Percentiles rank a stretch among this genome's conserved stretches.
phyloP scores from a whole-genome alignment of 177 flowering plant species.

The Vitis hybrid region DNA sequence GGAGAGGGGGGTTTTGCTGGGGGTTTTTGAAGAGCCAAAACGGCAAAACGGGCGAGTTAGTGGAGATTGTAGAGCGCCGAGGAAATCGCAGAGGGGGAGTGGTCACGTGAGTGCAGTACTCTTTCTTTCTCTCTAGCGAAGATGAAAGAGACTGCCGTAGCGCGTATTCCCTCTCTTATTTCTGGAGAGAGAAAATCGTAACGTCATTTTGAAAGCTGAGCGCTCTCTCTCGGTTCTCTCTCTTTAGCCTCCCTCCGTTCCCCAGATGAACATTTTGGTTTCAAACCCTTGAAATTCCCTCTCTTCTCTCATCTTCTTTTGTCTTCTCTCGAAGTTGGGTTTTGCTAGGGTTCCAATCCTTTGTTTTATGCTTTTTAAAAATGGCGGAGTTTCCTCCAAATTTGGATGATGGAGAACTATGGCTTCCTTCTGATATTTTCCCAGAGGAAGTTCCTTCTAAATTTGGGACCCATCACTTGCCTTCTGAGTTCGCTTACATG shows the following conservation, averaged over 20 bases:
- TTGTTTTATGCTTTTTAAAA: background rate
- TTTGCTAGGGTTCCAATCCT: background rate
- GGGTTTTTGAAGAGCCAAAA: too few species aligned
- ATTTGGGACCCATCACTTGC: background rate
- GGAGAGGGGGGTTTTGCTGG: conserved; percentile 1
- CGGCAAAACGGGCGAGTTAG: too few species aligned
- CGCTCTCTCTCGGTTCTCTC: background rate
- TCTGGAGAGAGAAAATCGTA: conserved; percentile 1
- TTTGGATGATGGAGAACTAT: conserved; percentile 40
- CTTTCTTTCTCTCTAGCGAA: background rate
- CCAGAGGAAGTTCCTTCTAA: conserved; percentile 22
- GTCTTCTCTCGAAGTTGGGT: background rate
- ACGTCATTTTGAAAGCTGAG: conserved; percentile 18
- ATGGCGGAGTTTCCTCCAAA: conserved; percentile 45
- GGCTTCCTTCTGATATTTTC: conserved; percentile 46
- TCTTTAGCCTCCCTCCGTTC: background rate
- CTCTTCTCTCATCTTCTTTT: background rate
- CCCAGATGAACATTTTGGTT: background rate
- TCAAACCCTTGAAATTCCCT: conserved; percentile 5
- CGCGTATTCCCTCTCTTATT: background rate
- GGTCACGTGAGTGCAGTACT: conserved; percentile 4
- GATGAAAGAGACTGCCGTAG: too few species aligned
- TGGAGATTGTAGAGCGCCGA: conserved; percentile 5
- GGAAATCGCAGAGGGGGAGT: conserved; percentile 1
- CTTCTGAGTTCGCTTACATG: conserved; percentile 3